phyloP scores from a whole-genome alignment of 1,284 basidiomycete species.

The Agaricales sp. region DNA sequence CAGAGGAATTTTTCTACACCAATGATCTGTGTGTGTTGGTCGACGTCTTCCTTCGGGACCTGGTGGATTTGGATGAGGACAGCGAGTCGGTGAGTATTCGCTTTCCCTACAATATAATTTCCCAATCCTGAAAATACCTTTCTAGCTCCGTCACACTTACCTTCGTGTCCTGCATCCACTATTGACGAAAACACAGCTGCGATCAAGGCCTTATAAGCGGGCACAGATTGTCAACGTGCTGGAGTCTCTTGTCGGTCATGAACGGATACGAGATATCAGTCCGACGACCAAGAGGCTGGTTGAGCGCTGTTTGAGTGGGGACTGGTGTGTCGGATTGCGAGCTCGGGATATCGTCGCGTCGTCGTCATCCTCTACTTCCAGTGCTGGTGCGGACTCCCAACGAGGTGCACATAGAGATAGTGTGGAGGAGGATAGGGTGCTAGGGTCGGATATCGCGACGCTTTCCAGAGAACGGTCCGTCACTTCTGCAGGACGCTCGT shows the following conservation, averaged over 20 bases:
- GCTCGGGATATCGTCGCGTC: slow-evolving; percentile 4
- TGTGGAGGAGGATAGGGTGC: slow-evolving; percentile 20
- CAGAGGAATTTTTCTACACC: slow-evolving; percentile 95
- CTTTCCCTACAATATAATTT: slow-evolving; percentile 2
- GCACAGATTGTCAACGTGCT: slow-evolving; percentile 79
- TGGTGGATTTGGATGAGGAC: slow-evolving; percentile 87
- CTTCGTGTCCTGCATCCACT: slow-evolving; percentile 94
- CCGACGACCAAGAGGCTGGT: slow-evolving; percentile 86
- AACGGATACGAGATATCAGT: slow-evolving; percentile 72
- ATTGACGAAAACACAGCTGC: slow-evolving; percentile 89
- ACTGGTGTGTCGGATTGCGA: slow-evolving; percentile 61
- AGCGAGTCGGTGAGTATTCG: slow-evolving; percentile 73
- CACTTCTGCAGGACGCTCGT: slow-evolving; percentile 27
- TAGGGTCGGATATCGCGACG: slow-evolving; percentile 33
- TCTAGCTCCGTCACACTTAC: slow-evolving; percentile 89
- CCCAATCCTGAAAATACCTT: no score
- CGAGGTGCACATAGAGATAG: slow-evolving; percentile 11
- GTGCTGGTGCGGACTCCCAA: slow-evolving; percentile 17
- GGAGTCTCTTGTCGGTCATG: slow-evolving; percentile 68
- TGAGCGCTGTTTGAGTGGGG: slow-evolving; percentile 80
- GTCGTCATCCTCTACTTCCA: neutral
- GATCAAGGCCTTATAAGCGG: slow-evolving; percentile 82
- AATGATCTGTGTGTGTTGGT: slow-evolving; percentile 95
- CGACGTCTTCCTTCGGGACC: slow-evolving; percentile 91
- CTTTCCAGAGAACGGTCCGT: slow-evolving; percentile 22